Base-by-base conservation (phyloP, 2,329 filamentous ascomycete species). In the Botrytis medusae region DNA sequence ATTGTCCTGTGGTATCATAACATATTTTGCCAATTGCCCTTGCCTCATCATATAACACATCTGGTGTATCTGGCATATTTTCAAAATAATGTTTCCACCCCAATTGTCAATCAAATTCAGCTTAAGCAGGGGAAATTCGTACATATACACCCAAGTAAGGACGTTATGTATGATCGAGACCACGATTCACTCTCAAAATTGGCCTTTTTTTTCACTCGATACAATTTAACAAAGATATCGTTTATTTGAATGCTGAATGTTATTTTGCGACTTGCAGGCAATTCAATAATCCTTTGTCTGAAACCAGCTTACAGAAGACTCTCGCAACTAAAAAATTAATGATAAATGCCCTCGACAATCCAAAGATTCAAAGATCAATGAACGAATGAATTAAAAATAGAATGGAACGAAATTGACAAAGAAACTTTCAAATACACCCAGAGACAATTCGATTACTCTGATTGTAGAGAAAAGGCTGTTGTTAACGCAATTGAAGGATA, bases 1-100 rank as follows among this genome's bases (percentile, higher is more conserved):
- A 62, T 62, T 71, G 68, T 18, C 68, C 68, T n/a, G 68, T 71
- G 9, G 57, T 71, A 51, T 71, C 68, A 48, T 71, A 71, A 9
- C 12, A 51, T 12, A 71, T n/a, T 29, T 25, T 61, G 8, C 57
- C 68, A 62, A 29, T 71, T 37, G 25, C 6, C 16, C 54, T 60
- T 42, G 67, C 67, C 22, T 59, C 34, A 25, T 44, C 34, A 59
- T 69, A 20, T 10, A 8, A 4, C 2, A 1, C 9, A 65, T 29
- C 12, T 42, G 34, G 10, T 37, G 10, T 10, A 12, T 16, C 29
- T 37, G 62, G 29, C 62, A 65, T 65, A 12, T 12, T 48, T 20
- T 65, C 2, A 3, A 16, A 8, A 22, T 5, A 3, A 20, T 8
- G 5, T 3, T 14, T 3, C 29, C n/a, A 54, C 25, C 29, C 22